phyloP scores from a whole-genome alignment of 208 protist species.

The Angomonas deanei region DNA sequence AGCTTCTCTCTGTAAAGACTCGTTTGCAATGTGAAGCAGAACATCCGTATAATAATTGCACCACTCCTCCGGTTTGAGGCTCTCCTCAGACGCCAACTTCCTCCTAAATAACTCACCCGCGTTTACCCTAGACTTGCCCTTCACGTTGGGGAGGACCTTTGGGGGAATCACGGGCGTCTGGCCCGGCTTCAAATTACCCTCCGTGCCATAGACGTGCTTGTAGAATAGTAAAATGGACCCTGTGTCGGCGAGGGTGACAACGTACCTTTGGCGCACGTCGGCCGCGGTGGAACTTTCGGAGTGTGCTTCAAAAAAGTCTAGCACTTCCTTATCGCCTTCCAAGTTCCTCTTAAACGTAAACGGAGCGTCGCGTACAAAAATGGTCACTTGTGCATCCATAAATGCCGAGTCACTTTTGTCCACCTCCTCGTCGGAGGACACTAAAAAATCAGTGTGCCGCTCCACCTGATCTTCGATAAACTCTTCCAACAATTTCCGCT shows the following conservation, averaged over 20 bases:
- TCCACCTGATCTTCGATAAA: conserved; percentile 69
- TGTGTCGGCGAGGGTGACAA: conserved; percentile 77
- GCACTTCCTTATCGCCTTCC: conserved; percentile 34
- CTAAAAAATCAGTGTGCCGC: conserved; percentile 70
- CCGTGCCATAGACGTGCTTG: conserved; percentile 44
- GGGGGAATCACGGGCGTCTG: conserved; percentile 44
- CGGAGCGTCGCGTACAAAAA: conserved; percentile 73
- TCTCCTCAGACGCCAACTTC: conserved; percentile 60
- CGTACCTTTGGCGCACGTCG: conserved; percentile 53
- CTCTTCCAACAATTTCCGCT: conserved; percentile 38
- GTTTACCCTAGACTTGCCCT: conserved; percentile 25
- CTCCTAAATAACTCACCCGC: conserved; percentile 56
- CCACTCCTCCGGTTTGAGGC: conserved; percentile 88
- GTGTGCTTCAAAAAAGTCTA: conserved; percentile 51
- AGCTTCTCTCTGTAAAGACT: conserved; percentile 63
- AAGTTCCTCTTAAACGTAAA: conserved; percentile 67
- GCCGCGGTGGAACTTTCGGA: conserved; percentile 9
- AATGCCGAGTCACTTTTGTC: conserved; percentile 37
- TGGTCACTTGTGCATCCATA: conserved; percentile 74
- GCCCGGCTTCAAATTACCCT: background rate
- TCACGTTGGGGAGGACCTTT: conserved; percentile 37
- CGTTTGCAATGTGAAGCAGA: conserved; percentile 78
- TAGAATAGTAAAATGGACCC: conserved; percentile 73
- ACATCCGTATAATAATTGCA: conserved; percentile 81
- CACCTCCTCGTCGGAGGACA: conserved; percentile 62